These are phyloP conservation scores for Aspergillus uvarum DNA, from an alignment of 2,329 filamentous ascomycete genomes.

Conservation along the genomic window DNA sequence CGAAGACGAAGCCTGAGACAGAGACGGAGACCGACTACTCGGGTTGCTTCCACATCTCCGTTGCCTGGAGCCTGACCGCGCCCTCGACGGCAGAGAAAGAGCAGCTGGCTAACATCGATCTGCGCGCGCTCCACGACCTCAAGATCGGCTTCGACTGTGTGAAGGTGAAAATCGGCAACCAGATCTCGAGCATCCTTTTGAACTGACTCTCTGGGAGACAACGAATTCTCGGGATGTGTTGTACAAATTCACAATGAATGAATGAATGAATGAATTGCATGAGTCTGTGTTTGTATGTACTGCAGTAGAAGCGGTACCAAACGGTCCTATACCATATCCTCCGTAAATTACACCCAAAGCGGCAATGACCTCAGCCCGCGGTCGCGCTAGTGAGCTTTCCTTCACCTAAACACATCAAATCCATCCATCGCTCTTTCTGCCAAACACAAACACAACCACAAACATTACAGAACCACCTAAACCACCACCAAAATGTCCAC, in stretches of 20 bases:
- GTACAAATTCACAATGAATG: background rate
- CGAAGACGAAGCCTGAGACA: constrained; percentile 3
- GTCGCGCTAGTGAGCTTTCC: background rate
- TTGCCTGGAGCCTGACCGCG: constrained; percentile 74
- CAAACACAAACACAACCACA: background rate
- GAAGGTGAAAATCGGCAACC: constrained; percentile 75
- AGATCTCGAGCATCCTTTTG: constrained; percentile 48
- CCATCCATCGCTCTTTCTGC: too few species aligned
- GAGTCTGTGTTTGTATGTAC: background rate
- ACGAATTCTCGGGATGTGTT: background rate
- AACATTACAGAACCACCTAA: background rate
- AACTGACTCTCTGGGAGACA: background rate
- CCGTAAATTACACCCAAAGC: background rate
- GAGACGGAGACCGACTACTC: constrained; percentile 43
- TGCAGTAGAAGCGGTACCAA: background rate
- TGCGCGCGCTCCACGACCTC: constrained; percentile 42
- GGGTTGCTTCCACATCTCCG: constrained; percentile 77
- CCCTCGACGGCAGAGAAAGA: constrained; percentile 49
- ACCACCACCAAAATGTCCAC: background rate
- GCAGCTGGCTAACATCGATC: constrained; percentile 25
- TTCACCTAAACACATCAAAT: background rate
- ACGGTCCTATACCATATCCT: background rate
- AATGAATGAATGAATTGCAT: background rate
- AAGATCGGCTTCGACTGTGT: constrained; percentile 59
- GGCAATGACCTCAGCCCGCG: background rate